Evolutionary conservation across 495 filamentous ascomycete species (phyloP), one percentile per base, ranked within the genome.

Genomic region (Hyaloscypha hepaticicola): DNA sequence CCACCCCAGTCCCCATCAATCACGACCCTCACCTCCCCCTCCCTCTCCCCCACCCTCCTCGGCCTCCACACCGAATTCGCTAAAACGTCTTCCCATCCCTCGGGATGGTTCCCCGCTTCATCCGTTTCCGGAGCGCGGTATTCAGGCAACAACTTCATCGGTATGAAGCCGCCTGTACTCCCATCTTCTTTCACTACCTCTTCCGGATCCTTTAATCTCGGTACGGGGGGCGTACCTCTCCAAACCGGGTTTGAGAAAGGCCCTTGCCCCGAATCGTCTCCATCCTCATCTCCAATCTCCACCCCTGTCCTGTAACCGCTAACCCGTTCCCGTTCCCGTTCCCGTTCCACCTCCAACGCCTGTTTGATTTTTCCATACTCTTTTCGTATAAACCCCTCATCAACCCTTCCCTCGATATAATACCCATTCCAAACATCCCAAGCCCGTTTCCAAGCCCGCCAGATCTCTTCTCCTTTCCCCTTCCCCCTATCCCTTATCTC

Each of bases 351-450:
- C n/a, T 66, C 53, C 16, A 58, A 4, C 34, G 51, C 22, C 38
- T 16, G 19, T 19, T 52, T 64, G 22, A 68, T 1, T 22, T 29
- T 57, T 27, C 45, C 55, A 59, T 64, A 69, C 29, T 66, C 67
- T 0, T 26, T n/a, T 16, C 33, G 12, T 5, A 72, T 22, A 63
- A 63, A 72, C 3, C 29, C 38, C 11, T 24, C 29, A 61, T 69
- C 55, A 21, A 63, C 64, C 7, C 69, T 50, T 9, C 69, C 69
- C 27, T 64, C 50, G 28, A 72, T 65, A 45, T 69, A 72, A 51
- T 62, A 53, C 34, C 63, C 63, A 52, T 72, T 69, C 63, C 66
- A 69, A 11, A 72, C 9, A 65, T 72, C 69, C 55, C 51, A 72
- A 27, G 69, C 69, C 2, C 69, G 55, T 48, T 72, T 72, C 69